phyloP scores from a whole-genome alignment of 148 eudicot genomes.

The Simmondsia chinensis region DNA sequence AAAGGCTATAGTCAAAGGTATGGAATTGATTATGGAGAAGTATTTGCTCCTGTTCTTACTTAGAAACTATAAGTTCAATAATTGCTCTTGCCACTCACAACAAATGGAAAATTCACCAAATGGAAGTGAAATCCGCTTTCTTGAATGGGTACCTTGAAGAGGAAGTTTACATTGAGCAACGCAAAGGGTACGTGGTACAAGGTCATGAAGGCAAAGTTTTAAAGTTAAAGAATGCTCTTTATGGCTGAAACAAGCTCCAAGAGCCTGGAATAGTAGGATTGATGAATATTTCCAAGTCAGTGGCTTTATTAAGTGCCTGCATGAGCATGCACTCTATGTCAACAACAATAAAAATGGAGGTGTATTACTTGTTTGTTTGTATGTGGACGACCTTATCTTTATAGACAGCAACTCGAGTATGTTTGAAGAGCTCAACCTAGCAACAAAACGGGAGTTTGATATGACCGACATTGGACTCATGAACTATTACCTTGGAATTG shows the following conservation, averaged over 20 bases:
- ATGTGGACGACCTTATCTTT: neutral
- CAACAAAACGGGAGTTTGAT: too few relatives aligned
- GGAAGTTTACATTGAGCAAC: neutral
- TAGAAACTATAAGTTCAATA: neutral
- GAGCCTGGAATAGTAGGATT: neutral
- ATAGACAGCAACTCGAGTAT: neutral
- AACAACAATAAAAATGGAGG: neutral
- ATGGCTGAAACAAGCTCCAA: neutral
- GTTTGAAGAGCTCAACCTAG: neutral
- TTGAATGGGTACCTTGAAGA: neutral
- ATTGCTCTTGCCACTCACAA: neutral
- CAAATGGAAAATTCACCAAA: neutral
- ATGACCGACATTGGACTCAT: too few relatives aligned
- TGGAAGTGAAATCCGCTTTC: constrained; percentile 2
- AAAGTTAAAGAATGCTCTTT: neutral
- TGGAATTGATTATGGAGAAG: too few relatives aligned
- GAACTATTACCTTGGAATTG: too few relatives aligned
- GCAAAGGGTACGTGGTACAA: neutral
- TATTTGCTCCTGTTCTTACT: neutral
- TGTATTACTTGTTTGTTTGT: neutral
- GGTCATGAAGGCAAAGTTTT: neutral
- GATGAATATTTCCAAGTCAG: neutral
- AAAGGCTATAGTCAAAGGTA: too few relatives aligned
- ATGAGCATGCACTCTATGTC: neutral
- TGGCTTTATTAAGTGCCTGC: neutral